Evolutionary conservation across 164 flowering plant genomes (phyloP), one percentile per base, ranked within the genome.

Genomic region (Aristolochia fimbriata): DNA sequence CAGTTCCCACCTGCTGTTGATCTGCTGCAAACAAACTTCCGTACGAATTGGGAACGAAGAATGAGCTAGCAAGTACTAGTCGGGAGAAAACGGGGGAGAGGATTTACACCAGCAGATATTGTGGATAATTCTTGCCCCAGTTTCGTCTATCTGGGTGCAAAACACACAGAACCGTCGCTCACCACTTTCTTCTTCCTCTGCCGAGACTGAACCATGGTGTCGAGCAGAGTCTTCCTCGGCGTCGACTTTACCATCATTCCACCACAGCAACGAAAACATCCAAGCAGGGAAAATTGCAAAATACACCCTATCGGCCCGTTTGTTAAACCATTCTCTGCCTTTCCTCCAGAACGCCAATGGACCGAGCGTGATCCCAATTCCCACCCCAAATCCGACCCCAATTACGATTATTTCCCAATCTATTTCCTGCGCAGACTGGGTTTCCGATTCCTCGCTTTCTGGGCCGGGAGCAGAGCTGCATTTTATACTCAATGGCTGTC

Each of bases 321-420:
- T 14, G 59, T 56, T 56, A 10, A 30, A 56, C 59, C 59, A 56
- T 56, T 19, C 15, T 17, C 31, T 27, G 12, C 59, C 59, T 30
- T 30, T 56, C 46, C 33, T 56, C 43, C 45, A 56, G n/a, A 56
- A 31, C 11, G n/a, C 22, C 17, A 56, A 37, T 9, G 59, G 45
- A 12, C 14, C 59, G n/a, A 56, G 1, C n/a, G 37, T 33, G 11
- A 56, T 15, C 21, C 37, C 59, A 19, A 56, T 56, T 15, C 59
- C 59, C 46, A 46, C 59, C 12, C 59, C 59, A 19, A 56, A 30
- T 30, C 59, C 59, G 20, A 56, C 27, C 3, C 59, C 59, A n/a
- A 56, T 20, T n/a, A 31, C 12, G 8, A 56, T 33, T 9, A 56
- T 25, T 5, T 30, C 15, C 59, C 59, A 56, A 56, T 33, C 22